phyloP scores from a whole-genome alignment of 345 rosid genomes.

The Salix suchowensis region DNA sequence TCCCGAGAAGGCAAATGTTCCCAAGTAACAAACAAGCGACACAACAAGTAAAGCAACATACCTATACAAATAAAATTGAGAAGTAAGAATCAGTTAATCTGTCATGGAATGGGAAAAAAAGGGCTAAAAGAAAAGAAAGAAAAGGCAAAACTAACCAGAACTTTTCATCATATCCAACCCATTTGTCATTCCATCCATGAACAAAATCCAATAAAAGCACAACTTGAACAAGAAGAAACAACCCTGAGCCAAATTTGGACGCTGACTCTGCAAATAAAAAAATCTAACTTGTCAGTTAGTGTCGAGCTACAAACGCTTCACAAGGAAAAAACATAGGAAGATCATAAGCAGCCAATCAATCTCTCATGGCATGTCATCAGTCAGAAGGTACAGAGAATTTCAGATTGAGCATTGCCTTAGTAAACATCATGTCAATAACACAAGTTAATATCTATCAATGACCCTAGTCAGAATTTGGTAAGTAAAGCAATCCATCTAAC shows the following conservation, averaged over 20 bases:
- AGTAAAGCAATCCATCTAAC: not conserved
- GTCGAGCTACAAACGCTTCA: not conserved
- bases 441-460: not conserved
- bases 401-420: not conserved
- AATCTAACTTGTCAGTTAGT: not conserved
- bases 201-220: conserved; percentile 98
- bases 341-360: not conserved
- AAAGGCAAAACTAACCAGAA: conserved; percentile 70
- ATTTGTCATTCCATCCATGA: conserved; percentile 98
- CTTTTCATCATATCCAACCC: conserved; percentile 95
- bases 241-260: conserved; percentile 94
- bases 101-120: conserved; percentile 1
- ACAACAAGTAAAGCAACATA: conserved; percentile 70
- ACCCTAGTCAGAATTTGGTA: not conserved
- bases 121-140: not conserved
- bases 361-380: not conserved
- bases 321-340: not conserved
- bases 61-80: conserved; percentile 39
- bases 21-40: conserved; percentile 81
- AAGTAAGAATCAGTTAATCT: not conserved
- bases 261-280: conserved; percentile 51
- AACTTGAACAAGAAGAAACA: conserved; percentile 96
- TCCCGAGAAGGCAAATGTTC: conserved; percentile 85
- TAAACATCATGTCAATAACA: not conserved
- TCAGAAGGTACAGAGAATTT: not conserved